Evolutionary conservation across 192 early-diverging fungal species (phyloP), one percentile per base, ranked within the genome.

Genomic region (Coemansia sp.): DNA sequence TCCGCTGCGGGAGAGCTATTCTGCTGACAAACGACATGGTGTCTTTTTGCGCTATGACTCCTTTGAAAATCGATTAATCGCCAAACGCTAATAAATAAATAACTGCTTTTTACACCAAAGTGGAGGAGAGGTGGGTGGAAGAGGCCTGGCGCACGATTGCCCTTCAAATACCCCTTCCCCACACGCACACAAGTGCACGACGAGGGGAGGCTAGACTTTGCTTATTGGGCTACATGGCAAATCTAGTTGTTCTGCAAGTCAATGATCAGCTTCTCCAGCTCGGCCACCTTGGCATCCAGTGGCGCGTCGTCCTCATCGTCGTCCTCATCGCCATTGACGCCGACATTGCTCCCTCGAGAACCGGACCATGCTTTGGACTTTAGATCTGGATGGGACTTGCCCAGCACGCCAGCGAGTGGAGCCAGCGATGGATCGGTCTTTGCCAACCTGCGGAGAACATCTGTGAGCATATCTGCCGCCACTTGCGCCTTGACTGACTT

Each of bases 241-340:
- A 12, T 13, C 52, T 70, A 75, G 38, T 66, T 40, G 5, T 68
- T 71, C 38, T 79, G 81, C 41, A 84, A 34, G 10, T 79, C 76
- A 18, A 68, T 68, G 16, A 84, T 78, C 6, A 84, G 70, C 64
- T 76, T 79, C 60, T 84, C 81, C 34, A 75, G 64, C 57, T 84
- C 81, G 8, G 76, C 81, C 16, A 84, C 70, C 40, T 79, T 78
- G 58, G 76, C 81, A 70, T 83, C 81, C 49, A 83, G 66, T 62
- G 75, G 74, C 12, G 60, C 57, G 20, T 60, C 38, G 20, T 74
- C 71, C 34, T 69, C 62, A 27, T 57, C 44, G n/a, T 22, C 53
- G 41, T 6, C 65, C 11, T 7, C n/a, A 6, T 18, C n/a, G 12
- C 22, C 50, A 11, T 27, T 27, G 24, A 1, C 24, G 24, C 24